phyloP scores from a whole-genome alignment of 352 stramenopile species.

The Globisporangium paddicum region DNA sequence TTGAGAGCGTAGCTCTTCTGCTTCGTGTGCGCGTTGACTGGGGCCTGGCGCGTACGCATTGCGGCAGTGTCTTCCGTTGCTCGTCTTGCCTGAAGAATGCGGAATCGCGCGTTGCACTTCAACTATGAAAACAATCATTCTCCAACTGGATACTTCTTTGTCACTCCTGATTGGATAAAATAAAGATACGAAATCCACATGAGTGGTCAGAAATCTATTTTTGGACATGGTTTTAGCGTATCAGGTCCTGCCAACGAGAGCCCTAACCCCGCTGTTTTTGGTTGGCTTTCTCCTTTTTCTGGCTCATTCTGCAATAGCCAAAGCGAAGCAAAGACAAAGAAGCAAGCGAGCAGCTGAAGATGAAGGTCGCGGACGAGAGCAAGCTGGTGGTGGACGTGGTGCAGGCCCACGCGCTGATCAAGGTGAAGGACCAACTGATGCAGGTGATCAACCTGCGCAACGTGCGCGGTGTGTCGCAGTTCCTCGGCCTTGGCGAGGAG shows the following conservation, averaged over 20 bases:
- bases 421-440: slow-evolving; percentile 59
- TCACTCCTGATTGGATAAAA: slow-evolving; percentile 10
- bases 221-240: slow-evolving; percentile 34
- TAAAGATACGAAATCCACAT: neutral
- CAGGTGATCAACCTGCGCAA: slow-evolving; percentile 71
- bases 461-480: slow-evolving; percentile 71
- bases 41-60: neutral
- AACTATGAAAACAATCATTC: slow-evolving; percentile 1
- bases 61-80: neutral
- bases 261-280: neutral
- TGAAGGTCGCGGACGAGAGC: slow-evolving; percentile 66
- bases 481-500: slow-evolving; percentile 81
- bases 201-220: slow-evolving; percentile 20
- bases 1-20: slow-evolving; percentile 27
- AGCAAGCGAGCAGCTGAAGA: slow-evolving; percentile 16
- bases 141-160: neutral
- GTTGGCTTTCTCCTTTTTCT: neutral
- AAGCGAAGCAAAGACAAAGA: neutral
- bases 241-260: slow-evolving; percentile 16
- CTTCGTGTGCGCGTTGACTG: neutral
- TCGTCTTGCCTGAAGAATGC: neutral
- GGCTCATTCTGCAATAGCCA: slow-evolving; percentile 7
- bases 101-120: slow-evolving; percentile 3
- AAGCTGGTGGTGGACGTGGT: slow-evolving; percentile 56
- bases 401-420: slow-evolving; percentile 53